phyloP scores from a whole-genome alignment of 2,329 filamentous ascomycete species.

The Calonectria honghensis region DNA sequence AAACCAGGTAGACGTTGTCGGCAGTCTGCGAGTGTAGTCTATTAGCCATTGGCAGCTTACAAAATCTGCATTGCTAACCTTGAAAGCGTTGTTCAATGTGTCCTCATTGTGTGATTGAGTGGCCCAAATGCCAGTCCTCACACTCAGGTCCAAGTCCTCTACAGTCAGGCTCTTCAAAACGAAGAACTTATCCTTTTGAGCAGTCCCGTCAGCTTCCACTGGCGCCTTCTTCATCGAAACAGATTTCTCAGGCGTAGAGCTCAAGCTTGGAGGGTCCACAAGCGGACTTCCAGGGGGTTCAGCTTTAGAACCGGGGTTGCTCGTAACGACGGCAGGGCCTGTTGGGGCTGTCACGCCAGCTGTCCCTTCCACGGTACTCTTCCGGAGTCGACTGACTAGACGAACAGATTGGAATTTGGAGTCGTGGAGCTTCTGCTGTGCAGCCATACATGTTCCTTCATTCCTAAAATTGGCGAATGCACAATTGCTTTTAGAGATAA shows the following conservation, averaged over 20 bases:
- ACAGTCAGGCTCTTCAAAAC: conserved; percentile 94
- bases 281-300: conserved; percentile 29
- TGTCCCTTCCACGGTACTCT: conserved; percentile 68
- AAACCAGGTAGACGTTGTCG: conserved; percentile 92
- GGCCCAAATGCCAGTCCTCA: conserved; percentile 92
- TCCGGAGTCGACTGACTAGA: conserved; percentile 88
- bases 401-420: conserved; percentile 91
- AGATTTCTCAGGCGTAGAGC: conserved; percentile 34
- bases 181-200: conserved; percentile 85
- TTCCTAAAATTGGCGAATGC: conserved; percentile 97
- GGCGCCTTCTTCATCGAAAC: conserved; percentile 4
- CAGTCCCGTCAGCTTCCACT: conserved; percentile 36
- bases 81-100: conserved; percentile 86
- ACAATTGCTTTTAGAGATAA: conserved; percentile 98
- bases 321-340: conserved; percentile 69
- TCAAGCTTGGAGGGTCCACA: conserved; percentile 27
- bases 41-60: conserved; percentile 29
- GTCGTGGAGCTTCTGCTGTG: conserved; percentile 91
- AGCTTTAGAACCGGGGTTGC: conserved; percentile 44
- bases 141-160: conserved; percentile 91
- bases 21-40: conserved; percentile 72
- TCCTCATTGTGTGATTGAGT: conserved; percentile 96
- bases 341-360: conserved; percentile 72
- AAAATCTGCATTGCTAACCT: conserved; percentile 70
- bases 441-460: conserved; percentile 83